Conservation (phyloP, 768 basidiomycete species). For the Suillus brevipes region DNA sequence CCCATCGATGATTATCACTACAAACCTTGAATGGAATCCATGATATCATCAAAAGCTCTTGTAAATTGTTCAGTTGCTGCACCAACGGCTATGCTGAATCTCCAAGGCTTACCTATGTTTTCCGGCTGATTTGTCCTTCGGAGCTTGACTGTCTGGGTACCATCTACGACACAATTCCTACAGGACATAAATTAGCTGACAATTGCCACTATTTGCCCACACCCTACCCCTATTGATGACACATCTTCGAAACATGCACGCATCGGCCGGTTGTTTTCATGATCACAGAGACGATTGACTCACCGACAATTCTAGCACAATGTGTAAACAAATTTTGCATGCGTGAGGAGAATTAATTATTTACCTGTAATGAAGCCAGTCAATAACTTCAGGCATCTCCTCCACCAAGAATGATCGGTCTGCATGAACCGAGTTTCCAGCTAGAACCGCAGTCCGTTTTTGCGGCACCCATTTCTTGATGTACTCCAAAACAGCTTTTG, state of each 20-base stretch:
- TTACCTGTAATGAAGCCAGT: slow-evolving; percentile 83
- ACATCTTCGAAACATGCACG: slow-evolving; percentile 55
- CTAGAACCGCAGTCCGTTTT: slow-evolving; percentile 62
- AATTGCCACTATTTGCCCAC: neutral
- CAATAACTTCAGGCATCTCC: slow-evolving; percentile 78
- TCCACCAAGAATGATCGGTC: slow-evolving; percentile 71
- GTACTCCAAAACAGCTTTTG: slow-evolving; percentile 65
- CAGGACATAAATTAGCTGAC: slow-evolving; percentile 4
- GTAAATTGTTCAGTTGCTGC: neutral
- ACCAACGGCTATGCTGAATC: neutral
- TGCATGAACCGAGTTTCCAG: slow-evolving; percentile 85
- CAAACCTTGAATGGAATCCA: slow-evolving; percentile 69
- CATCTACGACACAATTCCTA: slow-evolving; percentile 77
- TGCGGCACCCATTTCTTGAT: slow-evolving; percentile 84
- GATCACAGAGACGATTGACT: slow-evolving; percentile 27
- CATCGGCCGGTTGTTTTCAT: neutral
- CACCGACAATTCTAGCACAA: slow-evolving; percentile 64
- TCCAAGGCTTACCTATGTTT: slow-evolving; percentile 54
- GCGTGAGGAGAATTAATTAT: slow-evolving; percentile 5
- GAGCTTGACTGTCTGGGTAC: slow-evolving; percentile 46
- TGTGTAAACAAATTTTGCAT: neutral
- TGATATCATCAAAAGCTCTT: slow-evolving; percentile 85
- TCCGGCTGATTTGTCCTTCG: slow-evolving; percentile 33
- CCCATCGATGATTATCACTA: neutral
- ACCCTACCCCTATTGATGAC: slow-evolving; percentile 71